Percentiles rank a stretch among this genome's conserved stretches.
phyloP scores from a whole-genome alignment of 176 grass and related monocot species.

The Triticum turgidum region DNA sequence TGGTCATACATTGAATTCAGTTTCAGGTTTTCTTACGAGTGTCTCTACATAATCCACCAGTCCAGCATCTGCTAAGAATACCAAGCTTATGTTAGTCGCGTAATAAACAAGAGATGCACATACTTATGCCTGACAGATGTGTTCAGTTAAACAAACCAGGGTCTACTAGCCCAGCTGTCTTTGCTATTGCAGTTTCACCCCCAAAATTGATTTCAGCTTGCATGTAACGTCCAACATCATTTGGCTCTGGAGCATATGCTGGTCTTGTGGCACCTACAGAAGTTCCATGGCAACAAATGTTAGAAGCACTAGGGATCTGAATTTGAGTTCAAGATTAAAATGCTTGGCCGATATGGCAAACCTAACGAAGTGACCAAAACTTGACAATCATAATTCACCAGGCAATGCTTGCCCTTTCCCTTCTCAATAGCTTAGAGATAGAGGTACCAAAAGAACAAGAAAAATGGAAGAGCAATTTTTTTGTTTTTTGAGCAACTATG shows the following conservation, averaged over 20 bases:
- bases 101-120: slow-evolving; percentile 18
- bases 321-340: slow-evolving; percentile 15
- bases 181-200: slow-evolving; percentile 43
- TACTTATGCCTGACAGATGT: neutral
- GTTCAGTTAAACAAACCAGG: slow-evolving; percentile 54
- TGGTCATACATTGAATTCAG: slow-evolving; percentile 74
- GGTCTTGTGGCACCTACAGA: slow-evolving; percentile 67
- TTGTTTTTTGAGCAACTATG: neutral
- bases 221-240: slow-evolving; percentile 66
- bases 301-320: slow-evolving; percentile 17
- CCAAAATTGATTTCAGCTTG: slow-evolving; percentile 69
- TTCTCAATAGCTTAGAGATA: slow-evolving; percentile 8
- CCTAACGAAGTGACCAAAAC: neutral
- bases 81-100: slow-evolving; percentile 17
- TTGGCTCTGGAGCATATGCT: slow-evolving; percentile 72
- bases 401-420: neutral
- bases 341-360: neutral
- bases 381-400: slow-evolving; percentile 1
- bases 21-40: slow-evolving; percentile 70
- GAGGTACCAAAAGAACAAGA: neutral
- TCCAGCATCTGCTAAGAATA: slow-evolving; percentile 61
- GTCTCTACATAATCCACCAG: slow-evolving; percentile 67
- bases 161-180: slow-evolving; percentile 68
- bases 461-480: neutral
- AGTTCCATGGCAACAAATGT: slow-evolving; percentile 19